A percentile compares a stretch with the other conserved stretches of the same genome.
These are phyloP conservation scores for Monosporascus sp. DNA, from an alignment of 2,329 filamentous ascomycete species.

Conservation along the genomic window DNA sequence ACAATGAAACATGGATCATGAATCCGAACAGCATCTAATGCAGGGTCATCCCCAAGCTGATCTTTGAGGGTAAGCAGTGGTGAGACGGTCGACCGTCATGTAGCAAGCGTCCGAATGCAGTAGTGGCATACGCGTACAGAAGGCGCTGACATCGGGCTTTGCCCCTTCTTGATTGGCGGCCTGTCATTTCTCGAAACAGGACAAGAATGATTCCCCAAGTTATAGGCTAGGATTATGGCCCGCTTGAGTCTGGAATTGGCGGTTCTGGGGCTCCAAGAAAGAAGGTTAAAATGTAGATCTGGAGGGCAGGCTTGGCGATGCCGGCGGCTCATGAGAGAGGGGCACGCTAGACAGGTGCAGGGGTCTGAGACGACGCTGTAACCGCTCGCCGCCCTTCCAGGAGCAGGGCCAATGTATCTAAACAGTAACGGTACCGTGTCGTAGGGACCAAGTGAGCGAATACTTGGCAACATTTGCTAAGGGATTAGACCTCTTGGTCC, in stretches of 20 bases:
- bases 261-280: conserved; percentile 14
- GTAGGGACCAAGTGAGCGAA: too few species aligned
- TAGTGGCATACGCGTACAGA: too few species aligned
- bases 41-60: too few species aligned
- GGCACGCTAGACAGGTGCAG: background rate
- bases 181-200: background rate
- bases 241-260: conserved; percentile 5
- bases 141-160: background rate
- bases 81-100: too few species aligned
- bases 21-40: too few species aligned
- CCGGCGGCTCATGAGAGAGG: background rate
- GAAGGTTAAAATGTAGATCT: conserved; percentile 18
- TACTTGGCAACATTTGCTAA: too few species aligned
- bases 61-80: too few species aligned
- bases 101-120: too few species aligned
- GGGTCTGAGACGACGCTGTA: conserved; percentile 2
- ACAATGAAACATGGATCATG: too few species aligned
- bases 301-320: background rate
- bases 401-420: too few species aligned
- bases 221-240: background rate
- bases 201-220: background rate
- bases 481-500: background rate
- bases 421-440: too few species aligned
- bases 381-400: background rate
- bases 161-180: background rate